Evolutionary conservation across 2,329 filamentous ascomycete species (phyloP).

Genomic region (Tolypocladium album): DNA sequence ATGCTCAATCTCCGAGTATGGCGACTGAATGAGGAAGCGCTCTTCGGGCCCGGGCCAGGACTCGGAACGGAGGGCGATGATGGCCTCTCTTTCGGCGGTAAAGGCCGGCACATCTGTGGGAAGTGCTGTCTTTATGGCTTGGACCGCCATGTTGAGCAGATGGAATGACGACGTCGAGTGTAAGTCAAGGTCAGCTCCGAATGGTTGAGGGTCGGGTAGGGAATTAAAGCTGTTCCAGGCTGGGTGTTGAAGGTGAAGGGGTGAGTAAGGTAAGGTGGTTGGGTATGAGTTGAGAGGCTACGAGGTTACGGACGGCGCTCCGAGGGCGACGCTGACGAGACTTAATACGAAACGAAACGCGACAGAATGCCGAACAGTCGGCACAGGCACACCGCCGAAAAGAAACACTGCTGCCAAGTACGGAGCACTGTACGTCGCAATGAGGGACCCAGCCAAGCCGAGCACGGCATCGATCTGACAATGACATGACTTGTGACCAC

Average conservation of each 20-base stretch:
- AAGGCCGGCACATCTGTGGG: constrained; percentile 13
- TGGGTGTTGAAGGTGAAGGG: not conserved
- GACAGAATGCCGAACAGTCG: not conserved
- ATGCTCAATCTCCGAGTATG: constrained; percentile 61
- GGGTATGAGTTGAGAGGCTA: not conserved
- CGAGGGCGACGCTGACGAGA: not conserved
- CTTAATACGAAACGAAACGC: not conserved
- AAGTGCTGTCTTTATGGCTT: constrained; percentile 12
- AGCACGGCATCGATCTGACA: constrained; percentile 1
- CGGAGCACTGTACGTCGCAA: not conserved
- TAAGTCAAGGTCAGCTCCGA: not conserved
- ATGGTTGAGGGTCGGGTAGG: not conserved
- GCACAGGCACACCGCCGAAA: not conserved
- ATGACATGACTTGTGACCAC: constrained; percentile 1
- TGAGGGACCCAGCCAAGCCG: not conserved
- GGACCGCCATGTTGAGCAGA: constrained; percentile 15
- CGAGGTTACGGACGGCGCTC: not conserved
- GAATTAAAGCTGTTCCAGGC: not conserved
- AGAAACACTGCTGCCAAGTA: not conserved
- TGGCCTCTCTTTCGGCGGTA: constrained; percentile 11
- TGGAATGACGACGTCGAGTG: not conserved
- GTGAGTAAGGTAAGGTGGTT: not conserved
- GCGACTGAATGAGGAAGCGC: constrained; percentile 53
- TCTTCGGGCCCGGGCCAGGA: constrained; percentile 7
- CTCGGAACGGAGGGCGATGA: constrained; percentile 14